A percentile compares a stretch with the other conserved stretches of the same genome.
Evolutionary conservation across 257 asterid species (phyloP).

Genomic region (Solanum habrochaites): DNA sequence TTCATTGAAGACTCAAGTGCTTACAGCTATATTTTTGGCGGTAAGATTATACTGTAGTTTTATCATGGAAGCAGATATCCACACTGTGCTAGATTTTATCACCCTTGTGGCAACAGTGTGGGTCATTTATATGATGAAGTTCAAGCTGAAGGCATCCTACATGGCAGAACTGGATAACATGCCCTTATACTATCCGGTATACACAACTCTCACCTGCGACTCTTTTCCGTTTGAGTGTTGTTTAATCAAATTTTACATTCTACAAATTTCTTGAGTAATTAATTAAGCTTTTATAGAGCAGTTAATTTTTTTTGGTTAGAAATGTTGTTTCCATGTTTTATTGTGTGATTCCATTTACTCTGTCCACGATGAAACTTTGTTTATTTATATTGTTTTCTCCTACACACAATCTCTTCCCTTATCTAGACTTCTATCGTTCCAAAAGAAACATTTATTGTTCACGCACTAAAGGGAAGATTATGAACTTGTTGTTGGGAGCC

Average conservation of each 20-base stretch:
- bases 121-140: constrained; percentile 80
- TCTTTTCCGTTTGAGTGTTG: not conserved
- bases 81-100: constrained; percentile 67
- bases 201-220: not conserved
- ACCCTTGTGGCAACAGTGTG: constrained; percentile 81
- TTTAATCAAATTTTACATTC: not conserved
- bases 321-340: not conserved
- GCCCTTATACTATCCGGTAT: constrained; percentile 65
- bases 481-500: not conserved
- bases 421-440: not conserved
- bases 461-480: not conserved
- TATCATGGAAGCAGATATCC: constrained; percentile 73
- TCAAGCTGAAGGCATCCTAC: constrained; percentile 67
- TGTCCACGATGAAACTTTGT: not conserved
- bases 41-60: constrained; percentile 59
- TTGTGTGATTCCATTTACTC: not conserved
- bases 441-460: not conserved
- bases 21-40: constrained; percentile 69
- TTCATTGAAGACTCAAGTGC: constrained; percentile 84
- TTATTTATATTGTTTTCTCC: not conserved
- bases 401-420: not conserved
- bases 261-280: not conserved
- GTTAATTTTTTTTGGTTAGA: not conserved
- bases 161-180: constrained; percentile 50
- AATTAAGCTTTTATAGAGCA: not conserved